Evolutionary conservation across 2,329 filamentous ascomycete genomes (phyloP), one percentile per base, ranked within the genome.

Genomic region (Fusarium buxicola): DNA sequence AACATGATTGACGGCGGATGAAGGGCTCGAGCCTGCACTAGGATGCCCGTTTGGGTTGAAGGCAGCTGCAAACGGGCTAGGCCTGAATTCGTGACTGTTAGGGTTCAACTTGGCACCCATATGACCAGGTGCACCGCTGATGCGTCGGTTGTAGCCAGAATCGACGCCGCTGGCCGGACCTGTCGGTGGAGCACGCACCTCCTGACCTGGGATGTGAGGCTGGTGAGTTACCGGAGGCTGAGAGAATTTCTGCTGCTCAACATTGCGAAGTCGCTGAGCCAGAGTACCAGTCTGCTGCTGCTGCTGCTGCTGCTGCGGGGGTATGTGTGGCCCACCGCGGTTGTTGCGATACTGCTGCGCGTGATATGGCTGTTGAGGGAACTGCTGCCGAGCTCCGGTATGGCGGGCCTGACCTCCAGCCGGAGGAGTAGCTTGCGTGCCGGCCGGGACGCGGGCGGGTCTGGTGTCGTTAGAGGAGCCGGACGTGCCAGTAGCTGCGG

Each of bases 31-130:
- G 31, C 86, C 83, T 41, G 86, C 82, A 72, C 89, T 92, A n/a
- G 82, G 80, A 41, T 82, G 81, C 5, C 83, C 81, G 21, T 79
- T 91, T 6, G 91, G 94, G 66, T 89, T 94, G 77, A 99, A 98
- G 2, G 89, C 83, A 39, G 86, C 85, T 1, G 94, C 93, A 60
- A 90, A 90, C 5, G 92, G 89, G 69, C 90, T 96, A 15, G 94
- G 95, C 64, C 90, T 89, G 78, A 97, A 98, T 71, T 97, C 93
- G 72, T 86, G 82, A 66, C 82, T 89, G 69, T 86, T 88, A 7
- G 87, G 87, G 62, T 89, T 89, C 67, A 89, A 72, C 74, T 87
- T 87, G 40, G 80, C 80, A 5, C 80, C 78, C 69, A 85, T 78
- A 47, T 84, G 84, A 38, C 77, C 77, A 11, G 81, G 78, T n/a